phyloP scores from a whole-genome alignment of 108 stramenopile genomes.

The Discostella stelligeroides region DNA sequence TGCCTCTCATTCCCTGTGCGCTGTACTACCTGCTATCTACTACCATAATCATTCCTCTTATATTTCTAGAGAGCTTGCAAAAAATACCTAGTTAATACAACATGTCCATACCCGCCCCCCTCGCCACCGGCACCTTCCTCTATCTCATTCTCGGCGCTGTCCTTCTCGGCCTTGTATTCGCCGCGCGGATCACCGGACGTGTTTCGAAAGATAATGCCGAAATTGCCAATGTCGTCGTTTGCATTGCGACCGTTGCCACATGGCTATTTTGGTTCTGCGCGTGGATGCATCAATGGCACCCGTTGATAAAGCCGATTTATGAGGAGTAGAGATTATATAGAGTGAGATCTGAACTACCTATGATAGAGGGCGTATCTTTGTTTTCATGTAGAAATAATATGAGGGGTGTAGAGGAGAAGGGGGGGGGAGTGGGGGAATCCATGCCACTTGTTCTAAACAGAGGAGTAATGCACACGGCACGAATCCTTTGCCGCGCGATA shows the following conservation, averaged over 20 bases:
- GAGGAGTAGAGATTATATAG: slow-evolving; percentile 54
- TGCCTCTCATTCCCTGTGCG: too few species aligned
- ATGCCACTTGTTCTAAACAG: too few species aligned
- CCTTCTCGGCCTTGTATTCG: slow-evolving; percentile 64
- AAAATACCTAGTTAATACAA: too few species aligned
- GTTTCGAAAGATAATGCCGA: slow-evolving; percentile 85
- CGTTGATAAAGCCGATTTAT: slow-evolving; percentile 88
- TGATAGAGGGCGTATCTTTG: too few species aligned
- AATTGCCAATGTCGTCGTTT: slow-evolving; percentile 83
- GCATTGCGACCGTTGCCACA: slow-evolving; percentile 70
- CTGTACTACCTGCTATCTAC: too few species aligned
- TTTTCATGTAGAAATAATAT: too few species aligned
- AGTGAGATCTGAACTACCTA: neutral
- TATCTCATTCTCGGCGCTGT: slow-evolving; percentile 72
- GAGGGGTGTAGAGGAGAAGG: too few species aligned
- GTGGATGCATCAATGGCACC: slow-evolving; percentile 95
- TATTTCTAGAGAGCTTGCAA: too few species aligned
- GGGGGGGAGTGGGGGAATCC: too few species aligned
- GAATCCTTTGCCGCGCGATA: too few species aligned
- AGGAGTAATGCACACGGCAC: too few species aligned
- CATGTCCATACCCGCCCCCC: slow-evolving; percentile 74
- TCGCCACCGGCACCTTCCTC: slow-evolving; percentile 78
- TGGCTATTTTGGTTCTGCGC: slow-evolving; percentile 92
- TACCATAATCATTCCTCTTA: too few species aligned
- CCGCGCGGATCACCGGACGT: slow-evolving; percentile 64